A percentile compares a stretch with the other conserved stretches of the same genome.
Conservation (phyloP, 805 yeast genomes). For the Candida sphagnicola region DNA sequence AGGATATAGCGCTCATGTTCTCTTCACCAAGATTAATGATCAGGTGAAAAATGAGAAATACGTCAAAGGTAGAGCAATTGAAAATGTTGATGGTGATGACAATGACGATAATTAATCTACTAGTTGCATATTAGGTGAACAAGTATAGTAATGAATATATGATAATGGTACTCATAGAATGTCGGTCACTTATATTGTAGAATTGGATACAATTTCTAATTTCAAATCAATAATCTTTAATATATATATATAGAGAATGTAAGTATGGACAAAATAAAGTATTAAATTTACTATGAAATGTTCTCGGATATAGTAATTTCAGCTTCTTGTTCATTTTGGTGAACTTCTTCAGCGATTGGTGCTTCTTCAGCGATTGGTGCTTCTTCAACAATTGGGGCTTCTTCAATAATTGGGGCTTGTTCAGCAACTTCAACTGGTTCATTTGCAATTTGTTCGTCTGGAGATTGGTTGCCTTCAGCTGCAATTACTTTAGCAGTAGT, state of each 20-base stretch:
- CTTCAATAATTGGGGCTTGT: background rate
- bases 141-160: no score
- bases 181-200: no score
- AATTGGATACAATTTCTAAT: no score
- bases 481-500: background rate
- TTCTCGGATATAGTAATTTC: no score
- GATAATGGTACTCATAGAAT: no score
- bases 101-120: no score
- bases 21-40: slow-evolving; percentile 26
- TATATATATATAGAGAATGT: background rate
- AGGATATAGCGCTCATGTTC: slow-evolving; percentile 5
- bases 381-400: background rate
- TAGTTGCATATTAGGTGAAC: no score
- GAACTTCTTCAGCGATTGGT: slow-evolving; percentile 5
- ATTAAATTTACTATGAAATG: no score
- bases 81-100: slow-evolving; percentile 25
- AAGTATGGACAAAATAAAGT: no score
- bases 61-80: slow-evolving; percentile 53
- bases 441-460: slow-evolving; percentile 5
- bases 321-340: slow-evolving; percentile 3
- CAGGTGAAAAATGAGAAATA: slow-evolving; percentile 57
- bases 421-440: background rate
- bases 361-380: slow-evolving; percentile 2
- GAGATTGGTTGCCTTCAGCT: slow-evolving; percentile 6
- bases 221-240: no score